Base-by-base conservation (phyloP, 805 yeast genomes). In the Brettanomyces nanus region DNA sequence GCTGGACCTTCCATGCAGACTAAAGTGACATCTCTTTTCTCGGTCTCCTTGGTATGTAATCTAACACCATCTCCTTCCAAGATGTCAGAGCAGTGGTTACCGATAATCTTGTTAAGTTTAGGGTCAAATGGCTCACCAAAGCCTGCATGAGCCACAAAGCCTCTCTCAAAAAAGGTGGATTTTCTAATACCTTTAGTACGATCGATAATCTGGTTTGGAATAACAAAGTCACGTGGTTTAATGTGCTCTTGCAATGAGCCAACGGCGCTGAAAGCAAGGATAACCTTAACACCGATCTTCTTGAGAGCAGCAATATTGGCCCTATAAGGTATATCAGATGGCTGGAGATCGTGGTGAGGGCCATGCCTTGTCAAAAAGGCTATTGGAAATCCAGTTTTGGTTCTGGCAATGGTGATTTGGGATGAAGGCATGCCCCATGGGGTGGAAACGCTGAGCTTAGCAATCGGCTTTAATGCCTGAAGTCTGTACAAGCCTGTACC, bases 1-100 rank as follows among this genome's bases (percentile, higher is more conserved):
- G 92, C 95, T 3, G 99, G 99, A 31, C 99, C 99, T 63, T 90
- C 99, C 99, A 92, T 92, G 61, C 98, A 92, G 45, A 92, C 73
- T 29, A 92, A 76, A 5, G 94, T 83, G 41, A 84, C 64, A 53
- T 90, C 97, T 41, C 75, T 78, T 25, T 63, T 63, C 48, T 77
- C 80, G 36, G 85, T 65, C 38, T 58, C 63, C 59, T 76, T 80
- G 37, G 85, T 68, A 63, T 83, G 95, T 61, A 89, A 63, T 33
- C 60, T 61, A 58, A 76, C 61, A 35, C 72, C 74, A 20, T 64
- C 66, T 25, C 77, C 80, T 31, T 69, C 69, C 52, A 85, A 65
- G 19, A 71, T 69, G 35, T 77, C 78, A 9, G 54, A 51, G 31
- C 69, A 68, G 22, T 71, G 64, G 41, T 82, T 75, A 37, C 75